These are phyloP conservation scores for Micractinium sp. DNA, from an alignment of 139 green algal genomes.

Conservation along the genomic window DNA sequence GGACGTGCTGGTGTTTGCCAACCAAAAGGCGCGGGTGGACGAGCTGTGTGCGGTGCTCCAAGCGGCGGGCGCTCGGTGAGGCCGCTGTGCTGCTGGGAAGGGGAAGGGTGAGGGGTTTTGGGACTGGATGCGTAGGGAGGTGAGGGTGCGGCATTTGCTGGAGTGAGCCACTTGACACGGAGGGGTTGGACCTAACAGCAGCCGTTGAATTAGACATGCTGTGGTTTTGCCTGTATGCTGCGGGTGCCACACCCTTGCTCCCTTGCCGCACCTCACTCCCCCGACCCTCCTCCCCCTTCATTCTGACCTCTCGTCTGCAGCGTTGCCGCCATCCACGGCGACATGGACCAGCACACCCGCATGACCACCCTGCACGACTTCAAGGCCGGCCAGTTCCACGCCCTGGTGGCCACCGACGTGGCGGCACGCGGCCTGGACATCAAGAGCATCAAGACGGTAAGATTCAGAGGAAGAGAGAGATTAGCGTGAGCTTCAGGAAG, in stretches of 20 bases:
- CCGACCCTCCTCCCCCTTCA: too few relatives aligned
- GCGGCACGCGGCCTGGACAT: constrained; percentile 86
- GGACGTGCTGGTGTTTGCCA: constrained; percentile 94
- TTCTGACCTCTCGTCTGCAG: too few relatives aligned
- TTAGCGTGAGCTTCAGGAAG: too few relatives aligned
- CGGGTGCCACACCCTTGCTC: too few relatives aligned
- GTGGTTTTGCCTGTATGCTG: not conserved
- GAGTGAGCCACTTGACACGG: too few relatives aligned
- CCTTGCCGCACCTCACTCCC: too few relatives aligned
- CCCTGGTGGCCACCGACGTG: constrained; percentile 85
- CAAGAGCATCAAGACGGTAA: constrained; percentile 76
- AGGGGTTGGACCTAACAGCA: too few relatives aligned
- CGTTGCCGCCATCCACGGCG: constrained; percentile 84
- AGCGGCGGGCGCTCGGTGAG: constrained; percentile 16
- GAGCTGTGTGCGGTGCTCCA: constrained; percentile 67
- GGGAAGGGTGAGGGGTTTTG: not conserved
- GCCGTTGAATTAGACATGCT: too few relatives aligned
- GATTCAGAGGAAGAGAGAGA: not conserved
- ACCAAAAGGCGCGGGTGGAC: constrained; percentile 81
- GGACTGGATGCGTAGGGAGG: not conserved
- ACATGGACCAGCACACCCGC: constrained; percentile 89
- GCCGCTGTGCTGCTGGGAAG: not conserved
- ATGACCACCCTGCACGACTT: constrained; percentile 73
- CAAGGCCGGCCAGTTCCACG: constrained; percentile 58
- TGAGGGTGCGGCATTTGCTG: not conserved